Percentiles rank a stretch among this genome's conserved stretches.
phyloP scores from a whole-genome alignment of 2,329 filamentous ascomycete species.

The Aspergillus candidus region DNA sequence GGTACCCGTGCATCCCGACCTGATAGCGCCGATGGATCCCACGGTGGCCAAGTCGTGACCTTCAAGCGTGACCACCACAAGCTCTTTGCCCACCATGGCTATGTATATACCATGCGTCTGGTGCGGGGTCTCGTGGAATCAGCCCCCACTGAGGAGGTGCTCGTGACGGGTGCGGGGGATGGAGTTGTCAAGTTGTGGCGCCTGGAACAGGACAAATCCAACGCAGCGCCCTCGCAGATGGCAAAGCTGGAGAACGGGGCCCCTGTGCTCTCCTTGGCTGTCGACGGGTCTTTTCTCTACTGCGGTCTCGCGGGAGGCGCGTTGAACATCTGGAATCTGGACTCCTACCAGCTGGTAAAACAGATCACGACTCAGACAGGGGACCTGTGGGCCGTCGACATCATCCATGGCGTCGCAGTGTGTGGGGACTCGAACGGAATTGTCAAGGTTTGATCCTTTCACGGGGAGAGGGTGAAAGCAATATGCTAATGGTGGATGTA shows the following conservation, averaged over 20 bases:
- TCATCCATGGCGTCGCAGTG: constrained; percentile 79
- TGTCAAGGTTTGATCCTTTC: constrained; percentile 57
- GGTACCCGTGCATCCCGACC: constrained; percentile 72
- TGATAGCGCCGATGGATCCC: constrained; percentile 48
- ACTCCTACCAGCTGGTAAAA: constrained; percentile 83
- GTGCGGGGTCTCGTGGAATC: constrained; percentile 67
- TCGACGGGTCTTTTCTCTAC: constrained; percentile 89
- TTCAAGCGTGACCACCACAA: constrained; percentile 74
- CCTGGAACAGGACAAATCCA: constrained; percentile 51
- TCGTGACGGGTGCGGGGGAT: constrained; percentile 89
- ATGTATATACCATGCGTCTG: constrained; percentile 93
- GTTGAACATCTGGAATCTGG: constrained; percentile 93
- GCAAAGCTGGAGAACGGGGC: constrained; percentile 60
- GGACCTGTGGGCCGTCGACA: constrained; percentile 79
- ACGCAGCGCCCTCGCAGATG: constrained; percentile 63
- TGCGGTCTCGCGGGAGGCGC: constrained; percentile 81
- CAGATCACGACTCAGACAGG: constrained; percentile 75
- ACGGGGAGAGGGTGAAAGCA: not conserved
- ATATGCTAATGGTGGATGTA: constrained; percentile 22
- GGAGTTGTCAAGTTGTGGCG: constrained; percentile 94
- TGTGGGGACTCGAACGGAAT: constrained; percentile 86
- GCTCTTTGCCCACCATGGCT: constrained; percentile 91
- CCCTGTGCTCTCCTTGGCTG: constrained; percentile 67
- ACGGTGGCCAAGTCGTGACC: constrained; percentile 64
- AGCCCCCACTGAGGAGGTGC: constrained; percentile 61